phyloP scores from a whole-genome alignment of 2,329 filamentous ascomycete genomes.

The Sarocladium brachiariae region DNA sequence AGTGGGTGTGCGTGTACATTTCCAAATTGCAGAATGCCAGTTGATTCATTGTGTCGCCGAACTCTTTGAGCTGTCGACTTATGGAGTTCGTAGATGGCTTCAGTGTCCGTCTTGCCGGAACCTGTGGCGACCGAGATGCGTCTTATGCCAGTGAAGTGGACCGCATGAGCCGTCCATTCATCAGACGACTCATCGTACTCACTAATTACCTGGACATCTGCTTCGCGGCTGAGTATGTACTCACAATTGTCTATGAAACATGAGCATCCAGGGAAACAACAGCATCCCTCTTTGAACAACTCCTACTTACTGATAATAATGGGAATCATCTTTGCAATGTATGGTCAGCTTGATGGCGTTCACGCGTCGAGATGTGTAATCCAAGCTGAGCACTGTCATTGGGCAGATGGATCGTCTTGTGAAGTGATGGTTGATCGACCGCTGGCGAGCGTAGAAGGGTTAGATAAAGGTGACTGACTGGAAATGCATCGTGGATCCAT shows the following conservation, averaged over 20 bases:
- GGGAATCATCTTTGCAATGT: background rate
- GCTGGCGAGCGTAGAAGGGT: too few species aligned
- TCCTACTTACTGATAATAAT: background rate
- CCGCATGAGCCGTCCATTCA: background rate
- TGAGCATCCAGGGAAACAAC: too few species aligned
- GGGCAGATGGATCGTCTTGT: too few species aligned
- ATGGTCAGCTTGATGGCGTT: background rate
- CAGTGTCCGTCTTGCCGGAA: background rate
- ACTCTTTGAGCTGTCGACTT: background rate
- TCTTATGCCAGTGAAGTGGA: background rate
- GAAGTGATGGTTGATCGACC: too few species aligned
- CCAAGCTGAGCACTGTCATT: background rate
- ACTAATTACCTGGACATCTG: conserved; percentile 1
- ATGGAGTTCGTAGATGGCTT: background rate
- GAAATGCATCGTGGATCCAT: too few species aligned
- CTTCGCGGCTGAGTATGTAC: conserved; percentile 1
- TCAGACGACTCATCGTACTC: background rate
- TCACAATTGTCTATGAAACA: conserved; percentile 6
- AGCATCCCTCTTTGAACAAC: too few species aligned
- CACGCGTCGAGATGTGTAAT: background rate
- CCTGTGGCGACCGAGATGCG: background rate
- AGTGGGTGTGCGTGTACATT: background rate
- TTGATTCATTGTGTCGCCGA: background rate
- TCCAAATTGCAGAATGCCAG: background rate
- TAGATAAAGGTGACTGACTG: too few species aligned